phyloP scores from a whole-genome alignment of 495 filamentous ascomycete species.

The Lasiosphaeria miniovina region DNA sequence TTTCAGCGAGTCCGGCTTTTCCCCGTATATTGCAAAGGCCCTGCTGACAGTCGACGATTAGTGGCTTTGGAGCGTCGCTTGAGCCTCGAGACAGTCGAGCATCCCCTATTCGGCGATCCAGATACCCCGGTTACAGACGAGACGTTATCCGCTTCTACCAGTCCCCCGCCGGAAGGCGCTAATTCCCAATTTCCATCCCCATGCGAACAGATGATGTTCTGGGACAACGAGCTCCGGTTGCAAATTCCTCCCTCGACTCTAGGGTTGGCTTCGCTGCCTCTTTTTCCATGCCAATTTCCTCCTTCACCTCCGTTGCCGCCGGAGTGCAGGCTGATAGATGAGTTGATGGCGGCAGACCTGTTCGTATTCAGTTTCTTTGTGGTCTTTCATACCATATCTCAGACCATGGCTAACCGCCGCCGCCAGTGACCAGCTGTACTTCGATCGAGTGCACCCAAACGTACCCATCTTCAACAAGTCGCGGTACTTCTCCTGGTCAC shows the following conservation, averaged over 20 bases:
- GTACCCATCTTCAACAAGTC: conserved; percentile 52
- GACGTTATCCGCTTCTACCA: neutral
- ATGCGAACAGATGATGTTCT: conserved; percentile 13
- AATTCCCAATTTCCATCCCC: conserved; percentile 19
- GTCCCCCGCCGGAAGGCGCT: conserved; percentile 12
- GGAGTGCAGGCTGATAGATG: conserved; percentile 26
- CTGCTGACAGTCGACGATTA: conserved; percentile 9
- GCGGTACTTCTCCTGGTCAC: conserved; percentile 25
- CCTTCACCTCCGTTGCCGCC: conserved; percentile 27
- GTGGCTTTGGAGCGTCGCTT: conserved; percentile 39
- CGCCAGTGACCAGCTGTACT: conserved; percentile 53
- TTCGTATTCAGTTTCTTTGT: conserved; percentile 18
- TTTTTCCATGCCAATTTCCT: conserved; percentile 32
- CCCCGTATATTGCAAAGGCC: neutral
- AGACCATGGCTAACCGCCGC: neutral
- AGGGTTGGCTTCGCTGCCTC: conserved; percentile 13
- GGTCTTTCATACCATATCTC: neutral
- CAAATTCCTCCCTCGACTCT: conserved; percentile 23
- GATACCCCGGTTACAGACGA: conserved; percentile 21
- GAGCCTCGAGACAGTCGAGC: conserved; percentile 27
- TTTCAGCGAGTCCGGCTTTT: neutral
- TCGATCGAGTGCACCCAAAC: conserved; percentile 55
- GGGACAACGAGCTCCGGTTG: conserved; percentile 26
- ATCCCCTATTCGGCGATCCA: conserved; percentile 12
- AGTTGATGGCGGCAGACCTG: conserved; percentile 46